phyloP scores from a whole-genome alignment of 495 filamentous ascomycete genomes.

The Penicillium pancosmium region DNA sequence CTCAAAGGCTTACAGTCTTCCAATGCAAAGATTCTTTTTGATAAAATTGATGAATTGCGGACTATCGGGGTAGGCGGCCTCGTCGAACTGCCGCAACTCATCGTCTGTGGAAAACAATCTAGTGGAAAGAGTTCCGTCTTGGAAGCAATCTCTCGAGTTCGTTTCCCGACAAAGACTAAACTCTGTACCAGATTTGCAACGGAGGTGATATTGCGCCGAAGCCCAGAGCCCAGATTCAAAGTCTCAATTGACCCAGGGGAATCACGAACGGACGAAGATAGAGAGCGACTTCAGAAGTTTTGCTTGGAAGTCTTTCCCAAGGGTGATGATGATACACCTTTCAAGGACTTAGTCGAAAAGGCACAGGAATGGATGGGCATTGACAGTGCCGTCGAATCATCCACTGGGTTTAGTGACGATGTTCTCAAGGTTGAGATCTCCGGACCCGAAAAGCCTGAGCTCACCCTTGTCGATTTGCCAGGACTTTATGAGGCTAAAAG shows the following conservation, averaged over 20 bases:
- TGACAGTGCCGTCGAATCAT: slow-evolving; percentile 13
- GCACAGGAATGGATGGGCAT: slow-evolving; percentile 57
- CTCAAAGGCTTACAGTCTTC: background rate
- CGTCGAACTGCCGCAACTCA: slow-evolving; percentile 68
- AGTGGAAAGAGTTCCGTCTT: slow-evolving; percentile 76
- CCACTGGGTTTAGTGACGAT: slow-evolving; percentile 49
- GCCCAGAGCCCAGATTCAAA: slow-evolving; percentile 28
- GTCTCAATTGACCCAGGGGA: slow-evolving; percentile 48
- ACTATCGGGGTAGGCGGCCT: slow-evolving; percentile 55
- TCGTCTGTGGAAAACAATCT: slow-evolving; percentile 75
- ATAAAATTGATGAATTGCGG: slow-evolving; percentile 62
- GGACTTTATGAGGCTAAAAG: slow-evolving; percentile 56
- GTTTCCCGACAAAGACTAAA: slow-evolving; percentile 66
- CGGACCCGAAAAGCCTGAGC: slow-evolving; percentile 60
- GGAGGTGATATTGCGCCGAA: slow-evolving; percentile 56
- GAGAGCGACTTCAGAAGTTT: slow-evolving; percentile 16
- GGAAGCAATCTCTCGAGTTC: slow-evolving; percentile 70
- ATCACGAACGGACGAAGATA: slow-evolving; percentile 20
- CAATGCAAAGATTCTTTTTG: slow-evolving; percentile 39
- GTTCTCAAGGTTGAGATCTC: slow-evolving; percentile 65
- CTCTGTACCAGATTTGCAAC: slow-evolving; percentile 72
- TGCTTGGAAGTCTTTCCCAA: slow-evolving; percentile 16
- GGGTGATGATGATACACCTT: slow-evolving; percentile 33
- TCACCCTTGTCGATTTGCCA: slow-evolving; percentile 69
- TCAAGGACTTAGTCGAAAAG: slow-evolving; percentile 41